A percentile compares a stretch with the other conserved stretches of the same genome.
phyloP scores from a whole-genome alignment of 164 flowering plant genomes.

The Vitis amurensis region DNA sequence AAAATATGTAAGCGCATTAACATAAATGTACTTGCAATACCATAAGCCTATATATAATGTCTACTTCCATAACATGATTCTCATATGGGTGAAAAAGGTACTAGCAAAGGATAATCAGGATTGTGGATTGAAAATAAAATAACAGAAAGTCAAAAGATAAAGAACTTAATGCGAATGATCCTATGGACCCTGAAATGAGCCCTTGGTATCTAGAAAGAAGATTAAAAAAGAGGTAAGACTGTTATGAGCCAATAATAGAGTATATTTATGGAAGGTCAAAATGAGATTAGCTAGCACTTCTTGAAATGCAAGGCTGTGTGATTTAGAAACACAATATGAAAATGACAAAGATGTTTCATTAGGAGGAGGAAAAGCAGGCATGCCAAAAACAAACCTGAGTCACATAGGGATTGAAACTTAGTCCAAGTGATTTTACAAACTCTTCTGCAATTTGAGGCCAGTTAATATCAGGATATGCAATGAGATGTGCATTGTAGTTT shows the following conservation, averaged over 20 bases:
- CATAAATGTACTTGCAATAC: neutral
- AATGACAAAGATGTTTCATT: neutral
- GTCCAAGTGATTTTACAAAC: constrained; percentile 82
- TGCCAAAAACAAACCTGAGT: constrained; percentile 59
- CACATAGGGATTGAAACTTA: constrained; percentile 85
- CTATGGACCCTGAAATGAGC: too few relatives aligned
- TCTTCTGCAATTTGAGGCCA: constrained; percentile 87
- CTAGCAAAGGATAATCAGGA: neutral
- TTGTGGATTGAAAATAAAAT: neutral
- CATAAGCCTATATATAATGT: neutral
- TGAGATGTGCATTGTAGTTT: constrained; percentile 90
- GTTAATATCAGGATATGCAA: constrained; percentile 75
- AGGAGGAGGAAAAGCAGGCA: neutral
- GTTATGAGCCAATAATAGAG: too few relatives aligned
- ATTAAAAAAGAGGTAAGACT: too few relatives aligned
- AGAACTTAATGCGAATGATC: neutral
- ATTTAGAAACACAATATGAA: too few relatives aligned
- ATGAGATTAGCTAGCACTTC: too few relatives aligned
- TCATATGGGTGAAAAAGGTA: neutral
- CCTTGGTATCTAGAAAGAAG: too few relatives aligned
- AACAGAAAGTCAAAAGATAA: neutral
- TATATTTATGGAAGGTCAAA: too few relatives aligned
- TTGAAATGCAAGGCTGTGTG: too few relatives aligned
- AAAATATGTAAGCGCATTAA: neutral
- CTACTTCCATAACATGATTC: neutral